Base-by-base conservation (phyloP, 1,284 basidiomycete genomes). In the Fomitopsis schrenkii region DNA sequence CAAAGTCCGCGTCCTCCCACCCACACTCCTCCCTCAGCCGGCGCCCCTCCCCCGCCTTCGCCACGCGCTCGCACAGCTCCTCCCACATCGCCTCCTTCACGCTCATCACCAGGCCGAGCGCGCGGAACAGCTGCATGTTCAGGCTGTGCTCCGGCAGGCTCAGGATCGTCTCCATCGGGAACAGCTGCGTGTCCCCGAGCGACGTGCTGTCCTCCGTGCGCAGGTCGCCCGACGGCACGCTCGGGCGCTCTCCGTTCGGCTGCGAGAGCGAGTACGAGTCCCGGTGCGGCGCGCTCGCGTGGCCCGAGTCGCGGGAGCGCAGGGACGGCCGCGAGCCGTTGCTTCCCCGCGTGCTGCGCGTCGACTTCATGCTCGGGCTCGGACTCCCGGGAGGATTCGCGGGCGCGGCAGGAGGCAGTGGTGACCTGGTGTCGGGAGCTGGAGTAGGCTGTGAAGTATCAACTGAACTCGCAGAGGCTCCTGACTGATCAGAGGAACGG, bases 11-110 rank as follows among this genome's bases (percentile, higher is more conserved):
- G 62, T 83, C 83, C 53, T 86, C 83, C 90, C 89, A 91, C 15
- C 89, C 89, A 66, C 84, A 80, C 28, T 77, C 78, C 59, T 73
- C 70, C 56, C 90, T 38, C 12, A 71, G 62, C 82, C 77, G 7
- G 79, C 76, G 59, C 77, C 79, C 58, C 81, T 40, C 52, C n/a
- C 6, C 52, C 76, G 64, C 85, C 83, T 12, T 50, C 52, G 81
- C 77, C 70, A 87, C 79, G 59, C 82, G 78, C 65, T 85, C 83
- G 63, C 81, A 80, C 59, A 92, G 77, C 64, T 90, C 88, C 63
- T 90, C 89, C 88, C 89, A 92, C 87, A 92, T 90, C 44, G 88
- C 85, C 71, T 92, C 90, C 72, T 86, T 83, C 65, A 84, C 86
- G 10, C 84, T 85, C 12, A 90, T 71, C n/a, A 92, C 86, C 35